phyloP scores from a whole-genome alignment of 495 filamentous ascomycete species.

The Lichenothelia convexa region DNA sequence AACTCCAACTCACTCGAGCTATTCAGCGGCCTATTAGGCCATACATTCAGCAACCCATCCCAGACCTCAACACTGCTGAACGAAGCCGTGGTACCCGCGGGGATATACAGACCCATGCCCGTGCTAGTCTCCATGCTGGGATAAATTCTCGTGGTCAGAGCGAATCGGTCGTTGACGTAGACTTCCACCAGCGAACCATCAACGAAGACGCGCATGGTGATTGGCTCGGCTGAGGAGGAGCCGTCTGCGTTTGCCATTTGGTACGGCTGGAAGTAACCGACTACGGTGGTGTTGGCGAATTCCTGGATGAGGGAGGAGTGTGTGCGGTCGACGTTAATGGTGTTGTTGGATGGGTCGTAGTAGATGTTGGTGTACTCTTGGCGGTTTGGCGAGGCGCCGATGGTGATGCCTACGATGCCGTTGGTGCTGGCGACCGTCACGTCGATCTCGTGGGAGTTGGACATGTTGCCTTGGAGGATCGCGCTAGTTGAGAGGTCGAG shows the following conservation, averaged over 20 bases:
- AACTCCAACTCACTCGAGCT: slow-evolving; percentile 18
- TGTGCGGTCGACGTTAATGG: slow-evolving; percentile 17
- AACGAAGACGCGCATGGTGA: slow-evolving; percentile 18
- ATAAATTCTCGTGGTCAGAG: slow-evolving; percentile 21
- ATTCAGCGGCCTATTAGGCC: slow-evolving; percentile 17
- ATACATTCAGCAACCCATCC: slow-evolving; percentile 13
- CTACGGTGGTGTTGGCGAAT: slow-evolving; percentile 15
- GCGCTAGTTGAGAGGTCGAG: slow-evolving; percentile 4
- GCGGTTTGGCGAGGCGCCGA: slow-evolving; percentile 18
- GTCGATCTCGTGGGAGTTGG: slow-evolving; percentile 13
- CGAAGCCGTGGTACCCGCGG: slow-evolving; percentile 9
- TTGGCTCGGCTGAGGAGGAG: slow-evolving; percentile 8
- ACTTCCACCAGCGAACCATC: slow-evolving; percentile 22
- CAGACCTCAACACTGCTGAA: slow-evolving; percentile 13
- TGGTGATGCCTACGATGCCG: slow-evolving; percentile 13
- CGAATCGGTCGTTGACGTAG: slow-evolving; percentile 21
- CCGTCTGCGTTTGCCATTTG: slow-evolving; percentile 5
- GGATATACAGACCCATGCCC: slow-evolving; percentile 18
- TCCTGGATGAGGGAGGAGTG: slow-evolving; percentile 15
- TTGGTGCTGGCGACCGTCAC: slow-evolving; percentile 13
- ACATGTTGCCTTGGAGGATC: slow-evolving; percentile 8
- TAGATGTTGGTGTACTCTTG: slow-evolving; percentile 21
- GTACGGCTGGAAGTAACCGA: slow-evolving; percentile 22
- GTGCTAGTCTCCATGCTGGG: slow-evolving; percentile 15
- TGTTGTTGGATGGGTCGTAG: slow-evolving; percentile 18